A percentile compares a stretch with the other conserved stretches of the same genome.
Conservation (phyloP, 192 early-diverging fungal genomes). For the Dissophora ornata region DNA sequence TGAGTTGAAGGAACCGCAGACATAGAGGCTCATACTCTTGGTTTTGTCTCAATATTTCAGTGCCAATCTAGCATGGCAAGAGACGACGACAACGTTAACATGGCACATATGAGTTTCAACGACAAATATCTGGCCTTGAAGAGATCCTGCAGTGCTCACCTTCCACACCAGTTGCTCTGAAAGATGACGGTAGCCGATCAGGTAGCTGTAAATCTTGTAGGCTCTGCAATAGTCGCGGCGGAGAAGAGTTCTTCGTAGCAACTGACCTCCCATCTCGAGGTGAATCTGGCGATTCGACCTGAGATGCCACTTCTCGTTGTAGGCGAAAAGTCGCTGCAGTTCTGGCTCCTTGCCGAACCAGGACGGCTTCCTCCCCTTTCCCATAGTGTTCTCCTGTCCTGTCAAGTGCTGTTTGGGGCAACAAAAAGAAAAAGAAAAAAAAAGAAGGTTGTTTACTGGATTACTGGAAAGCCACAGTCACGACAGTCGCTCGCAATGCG, state of each 20-base stretch:
- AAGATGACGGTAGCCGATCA: not conserved
- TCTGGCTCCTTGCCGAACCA: not conserved
- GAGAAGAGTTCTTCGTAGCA: constrained; percentile 10
- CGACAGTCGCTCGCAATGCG: too few species aligned
- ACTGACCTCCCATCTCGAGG: constrained; percentile 23
- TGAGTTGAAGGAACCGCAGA: constrained; percentile 27
- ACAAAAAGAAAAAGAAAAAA: too few species aligned
- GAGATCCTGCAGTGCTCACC: constrained; percentile 2
- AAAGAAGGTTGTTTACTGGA: not conserved
- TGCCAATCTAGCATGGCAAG: constrained; percentile 18
- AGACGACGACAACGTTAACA: not conserved
- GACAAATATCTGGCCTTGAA: too few species aligned
- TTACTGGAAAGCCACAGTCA: not conserved
- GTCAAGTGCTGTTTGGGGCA: too few species aligned
- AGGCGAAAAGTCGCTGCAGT: constrained; percentile 13
- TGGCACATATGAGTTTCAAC: not conserved
- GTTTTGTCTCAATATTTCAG: constrained; percentile 32
- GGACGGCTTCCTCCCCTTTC: too few species aligned
- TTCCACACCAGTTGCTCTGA: constrained; percentile 40
- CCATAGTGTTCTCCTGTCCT: not conserved
- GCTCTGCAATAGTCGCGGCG: constrained; percentile 37
- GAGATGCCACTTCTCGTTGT: not conserved
- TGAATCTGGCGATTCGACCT: not conserved
- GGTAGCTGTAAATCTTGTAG: constrained; percentile 20
- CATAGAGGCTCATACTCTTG: constrained; percentile 35